Base-by-base conservation (phyloP, 441 rosid species). In the Omphalea diandra region DNA sequence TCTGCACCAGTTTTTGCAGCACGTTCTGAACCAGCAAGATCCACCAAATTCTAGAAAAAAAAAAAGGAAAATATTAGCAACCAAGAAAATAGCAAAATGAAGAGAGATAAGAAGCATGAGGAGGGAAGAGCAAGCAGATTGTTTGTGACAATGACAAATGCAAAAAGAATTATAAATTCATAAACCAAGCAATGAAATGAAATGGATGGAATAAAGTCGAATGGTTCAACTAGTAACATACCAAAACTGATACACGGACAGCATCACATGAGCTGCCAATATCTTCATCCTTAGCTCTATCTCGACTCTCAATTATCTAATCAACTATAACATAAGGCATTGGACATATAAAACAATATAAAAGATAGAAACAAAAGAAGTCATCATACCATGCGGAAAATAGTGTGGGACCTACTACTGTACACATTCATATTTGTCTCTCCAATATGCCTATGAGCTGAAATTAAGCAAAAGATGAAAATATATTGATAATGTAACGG, bases 1-100 rank as follows among this genome's bases (percentile, higher is more conserved):
- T 92, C 99, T 36, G 99, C 99, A 49, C 99, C 99, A 29, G 99
- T 95, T 86, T 95, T 95, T 69, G 97, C 91, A 47, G 98, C 98
- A 64, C 99, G 90, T 76, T 95, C 99, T 66, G 99, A 95, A 74
- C 99, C 99, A 77, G 99, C 99, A 72, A 95, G 90, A 77, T 95
- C 99, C 64, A 95, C 99, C 83, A 95, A 83, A 79, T 95, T 95
- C 99, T 95, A 75, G 35, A 44, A 32, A 41, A 69, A 73, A 44
- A 32, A 41, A 69, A 73, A 70, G 47, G 20, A 67, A 63, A 70
- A 29, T 32, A 73, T 36, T 32, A 59, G 41, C 56, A 4, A 8
- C 47, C 17, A 17, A 11, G 32, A 7, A 33, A 41, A 63, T 29
- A 31, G 1, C 36, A 35, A 68, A 53, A 20, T 59, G 17, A 58